Base-by-base conservation (phyloP, 345 rosid genomes). In the Lepidium aucheri region DNA sequence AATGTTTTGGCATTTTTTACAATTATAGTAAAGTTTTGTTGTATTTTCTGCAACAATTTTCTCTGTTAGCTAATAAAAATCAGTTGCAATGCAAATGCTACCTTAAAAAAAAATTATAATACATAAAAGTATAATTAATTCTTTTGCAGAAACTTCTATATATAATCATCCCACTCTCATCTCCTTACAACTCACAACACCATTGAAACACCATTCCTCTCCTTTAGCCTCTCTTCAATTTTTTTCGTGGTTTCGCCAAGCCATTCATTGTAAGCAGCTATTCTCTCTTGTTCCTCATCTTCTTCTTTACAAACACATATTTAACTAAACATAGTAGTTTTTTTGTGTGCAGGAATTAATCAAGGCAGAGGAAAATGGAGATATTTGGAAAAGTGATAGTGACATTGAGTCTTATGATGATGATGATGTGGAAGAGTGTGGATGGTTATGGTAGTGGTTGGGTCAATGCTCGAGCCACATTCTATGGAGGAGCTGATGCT, bases 401-500 rank as follows among this genome's bases (percentile, higher is more conserved):
- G 62, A 24, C 47, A 63, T 24, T 60, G 64, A 46, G 68, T 53
- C 33, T 70, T 24, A 4, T 58, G 61, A 57, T 65, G 76, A 41
- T 65, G 56, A 40, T 66, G 24, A 52, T 73, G 63, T 73, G 72
- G 63, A 60, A 73, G 50, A 67, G 77, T 60, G 73, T 73, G 38
- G 20, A 66, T 9, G 62, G 73, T 67, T 73, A 73, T 35, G n/a
- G 43, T 65, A 59, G 55, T 47, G 86, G 86, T 33, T 87, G 95
- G 95, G 76, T 64, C 46, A 80, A 70, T 74, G 95, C 95, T 70
- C 90, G 80, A 70, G 95, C 91, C 47, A 87, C 95, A 33, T 87
- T 87, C 75, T 85, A 85, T 61, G 90, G 95, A 16, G 88, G 88
- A 15, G 83, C 86, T 59, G 95, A 87, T 79, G 95, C 95, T 60